A percentile compares a stretch with the other conserved stretches of the same genome.
Evolutionary conservation across 2,329 filamentous ascomycete genomes (phyloP).

Genomic region (Nannizziopsis arthrosporioides): DNA sequence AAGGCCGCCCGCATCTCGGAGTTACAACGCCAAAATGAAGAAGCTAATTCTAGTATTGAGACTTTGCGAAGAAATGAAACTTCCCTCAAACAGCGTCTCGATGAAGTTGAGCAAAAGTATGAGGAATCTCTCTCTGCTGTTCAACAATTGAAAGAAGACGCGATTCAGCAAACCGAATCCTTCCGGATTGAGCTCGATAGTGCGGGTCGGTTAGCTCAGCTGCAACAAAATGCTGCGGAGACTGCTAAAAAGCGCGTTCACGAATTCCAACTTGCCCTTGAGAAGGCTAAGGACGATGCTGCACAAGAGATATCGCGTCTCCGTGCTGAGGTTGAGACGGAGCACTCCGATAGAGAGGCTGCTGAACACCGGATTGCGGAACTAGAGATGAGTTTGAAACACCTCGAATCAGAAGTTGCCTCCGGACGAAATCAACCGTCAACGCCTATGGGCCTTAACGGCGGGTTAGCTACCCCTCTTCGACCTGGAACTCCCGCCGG

Average conservation of each 20-base stretch:
- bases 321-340: conserved; percentile 44
- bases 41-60: conserved; percentile 65
- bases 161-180: conserved; percentile 69
- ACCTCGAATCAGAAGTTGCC: conserved; percentile 45
- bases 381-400: conserved; percentile 51
- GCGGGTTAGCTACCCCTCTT: conserved; percentile 39
- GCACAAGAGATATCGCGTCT: conserved; percentile 46
- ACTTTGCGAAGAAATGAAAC: conserved; percentile 68
- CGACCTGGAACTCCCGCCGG: conserved; percentile 40
- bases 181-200: conserved; percentile 80
- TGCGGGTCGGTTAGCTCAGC: conserved; percentile 65
- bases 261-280: conserved; percentile 45
- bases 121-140: conserved; percentile 73
- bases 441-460: conserved; percentile 45
- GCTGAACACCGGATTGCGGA: conserved; percentile 53
- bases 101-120: conserved; percentile 73
- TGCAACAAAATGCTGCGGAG: conserved; percentile 48
- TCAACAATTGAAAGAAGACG: conserved; percentile 74
- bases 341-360: conserved; percentile 49
- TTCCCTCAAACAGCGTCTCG: conserved; percentile 65
- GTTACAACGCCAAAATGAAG: conserved; percentile 78
- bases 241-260: conserved; percentile 50
- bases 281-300: conserved; percentile 50
- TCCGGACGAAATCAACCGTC: conserved; percentile 36
- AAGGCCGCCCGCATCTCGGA: conserved; percentile 82